Base-by-base conservation (phyloP, 2,329 filamentous ascomycete species). In the Hawksworthiomyces lignivorus region DNA sequence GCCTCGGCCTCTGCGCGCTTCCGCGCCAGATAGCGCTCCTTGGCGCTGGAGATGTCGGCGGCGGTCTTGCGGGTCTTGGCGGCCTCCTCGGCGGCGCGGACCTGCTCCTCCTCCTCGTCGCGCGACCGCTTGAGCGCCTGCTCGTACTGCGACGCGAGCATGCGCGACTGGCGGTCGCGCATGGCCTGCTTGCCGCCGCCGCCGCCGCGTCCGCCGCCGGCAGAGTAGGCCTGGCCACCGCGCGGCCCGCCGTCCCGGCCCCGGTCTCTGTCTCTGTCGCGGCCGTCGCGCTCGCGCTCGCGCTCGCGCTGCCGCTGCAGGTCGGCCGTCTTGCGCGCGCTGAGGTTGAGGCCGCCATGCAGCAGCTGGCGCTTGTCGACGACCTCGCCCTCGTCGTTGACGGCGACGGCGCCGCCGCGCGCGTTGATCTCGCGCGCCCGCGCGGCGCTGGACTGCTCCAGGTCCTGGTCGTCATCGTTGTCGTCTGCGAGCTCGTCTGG, bases 361-460 rank as follows among this genome's bases (percentile, higher is more conserved):
- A 94, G 72, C 8, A 92, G 67, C 58, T 92, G 81, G n/a, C 85
- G 72, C 67, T 88, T 90, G 58, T 94, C 86, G 20, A 87, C 82
- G 2, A 92, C 80, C 56, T 89, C 78, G 0, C 86, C 86, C 29
- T 92, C 86, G 47, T 92, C 86, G 54, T 90, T 90, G 53, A 90
- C 63, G 7, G 78, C 73, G 29, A 92, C 73, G 4, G 68, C 65
- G 1, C 64, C 79, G 48, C 67, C 77, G 47, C 69, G 77, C 29
- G 75, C 72, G 41, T 81, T 82, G 39, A 87, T 71, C 53, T 85
- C 80, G 36, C 67, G 70, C 5, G 82, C 82, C n/a, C 80, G 54
- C 26, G 88, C 75, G 3, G 73, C 73, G 15, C 81, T 79, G 0
- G 69, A 68, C 57, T 75, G 78, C 37, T 69, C 68, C 41, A 64